Evolutionary conservation across 192 early-diverging fungal species (phyloP), one percentile per base, ranked within the genome.

Genomic region (Umbelopsis ramanniana): DNA sequence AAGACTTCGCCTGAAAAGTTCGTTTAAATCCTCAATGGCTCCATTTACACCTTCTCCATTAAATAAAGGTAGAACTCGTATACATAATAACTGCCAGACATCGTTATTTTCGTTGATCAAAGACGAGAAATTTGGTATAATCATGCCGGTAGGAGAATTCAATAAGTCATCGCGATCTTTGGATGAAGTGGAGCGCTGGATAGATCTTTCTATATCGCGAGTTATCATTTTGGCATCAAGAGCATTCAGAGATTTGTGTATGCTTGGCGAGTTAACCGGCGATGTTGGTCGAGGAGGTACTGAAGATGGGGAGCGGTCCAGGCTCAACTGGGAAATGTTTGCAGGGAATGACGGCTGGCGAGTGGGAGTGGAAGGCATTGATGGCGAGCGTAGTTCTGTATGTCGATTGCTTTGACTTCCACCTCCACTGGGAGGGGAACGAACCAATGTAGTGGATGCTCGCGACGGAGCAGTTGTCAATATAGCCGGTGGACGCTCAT

Each of bases 1-100:
- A 47, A 87, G 60, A 38, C 81, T 87, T 38, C 81, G 70, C 12
- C 87, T 86, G 66, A 50, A 46, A 45, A 92, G 78, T 29, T 94
- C 94, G 60, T 93, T 93, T 68, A 91, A 74, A 67, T 97, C 94
- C 76, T 97, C 95, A 55, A 97, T 93, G 6, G 88, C 78, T 15
- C 93, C 91, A 46, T 89, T 87, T 57, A 97, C 69, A 0, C 92
- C 87, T 72, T 94, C 92, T 17, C 95, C 95, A 57, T 93, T 94
- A 71, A 97, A 97, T 63, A 97, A 75, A 2, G 95, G 94, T 57
- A 97, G 74, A 4, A 97, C 90, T 22, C 88, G 87, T 24, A 84
- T 81, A 24, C 90, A 88, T 3, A 97, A 52, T 8, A 84, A 81
- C 38, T 88, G 87, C 95, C 95, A 97, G 21, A 86, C 85, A 74